These are phyloP conservation scores for Cercospora citrullina DNA, from an alignment of 2,329 filamentous ascomycete genomes.

Conservation along the genomic window DNA sequence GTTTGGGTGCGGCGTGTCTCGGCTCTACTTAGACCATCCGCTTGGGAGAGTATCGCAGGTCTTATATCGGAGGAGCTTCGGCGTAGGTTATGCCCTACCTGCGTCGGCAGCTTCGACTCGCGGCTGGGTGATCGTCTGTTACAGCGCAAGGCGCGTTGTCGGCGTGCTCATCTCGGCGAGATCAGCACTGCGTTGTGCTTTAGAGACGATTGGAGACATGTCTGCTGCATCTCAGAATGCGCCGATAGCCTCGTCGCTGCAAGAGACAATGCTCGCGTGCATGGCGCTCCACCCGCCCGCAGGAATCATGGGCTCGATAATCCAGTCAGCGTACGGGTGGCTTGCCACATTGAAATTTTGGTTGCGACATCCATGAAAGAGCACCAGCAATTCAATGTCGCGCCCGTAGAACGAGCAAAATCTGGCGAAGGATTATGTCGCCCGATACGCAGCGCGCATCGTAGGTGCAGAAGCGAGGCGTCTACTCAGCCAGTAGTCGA, in stretches of 20 bases:
- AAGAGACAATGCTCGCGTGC: neutral
- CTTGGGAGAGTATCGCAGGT: neutral
- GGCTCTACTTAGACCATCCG: neutral
- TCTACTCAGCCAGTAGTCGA: neutral
- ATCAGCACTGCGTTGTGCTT: neutral
- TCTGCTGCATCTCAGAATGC: neutral
- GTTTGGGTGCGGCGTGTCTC: conserved; percentile 2
- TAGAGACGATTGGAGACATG: neutral
- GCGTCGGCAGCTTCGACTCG: neutral
- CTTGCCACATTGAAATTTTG: neutral
- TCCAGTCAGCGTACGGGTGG: neutral
- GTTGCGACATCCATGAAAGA: neutral
- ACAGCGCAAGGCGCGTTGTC: neutral
- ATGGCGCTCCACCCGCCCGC: neutral
- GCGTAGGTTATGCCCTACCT: neutral
- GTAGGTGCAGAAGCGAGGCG: conserved; percentile 8
- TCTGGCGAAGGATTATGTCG: neutral
- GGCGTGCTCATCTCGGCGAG: neutral
- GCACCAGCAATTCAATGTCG: neutral
- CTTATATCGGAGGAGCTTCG: neutral
- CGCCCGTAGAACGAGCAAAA: neutral
- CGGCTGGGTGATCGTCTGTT: neutral
- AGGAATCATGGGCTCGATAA: neutral
- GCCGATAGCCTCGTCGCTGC: neutral
- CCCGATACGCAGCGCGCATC: neutral